Base-by-base conservation (phyloP, 495 filamentous ascomycete genomes). In the Talaromyces proteolyticus region DNA sequence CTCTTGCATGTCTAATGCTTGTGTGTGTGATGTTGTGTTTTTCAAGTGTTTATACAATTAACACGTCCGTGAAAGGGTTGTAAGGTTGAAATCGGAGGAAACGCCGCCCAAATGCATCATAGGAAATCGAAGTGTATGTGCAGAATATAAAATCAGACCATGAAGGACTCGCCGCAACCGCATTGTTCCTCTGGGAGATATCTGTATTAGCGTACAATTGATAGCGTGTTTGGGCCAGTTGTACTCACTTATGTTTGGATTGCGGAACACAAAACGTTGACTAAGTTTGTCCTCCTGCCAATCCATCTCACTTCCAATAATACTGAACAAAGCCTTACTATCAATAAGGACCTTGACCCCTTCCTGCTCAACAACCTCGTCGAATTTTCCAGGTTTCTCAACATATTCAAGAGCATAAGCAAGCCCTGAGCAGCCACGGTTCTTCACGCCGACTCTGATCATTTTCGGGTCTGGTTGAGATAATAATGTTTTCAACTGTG, bases 251-350 rank as follows among this genome's bases (percentile, higher is more conserved):
- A 96, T 96, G 63, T 98, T 98, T 24, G 93, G 93, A 68, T 98
- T 98, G 61, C 81, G 81, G 68, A 98, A 98, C 52, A 95, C 83
- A 72, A 98, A 98, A 57, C 86, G 74, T 60, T 85, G 77, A 62
- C 81, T 94, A 58, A 98, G 63, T 67, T 92, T 94, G 59, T 96
- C 94, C 68, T 97, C 91, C 2, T 92, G 80, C 92, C 91, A 98
- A 62, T 98, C 93, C 93, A 98, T 98, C 75, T 97, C 93, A 57
- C 88, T 96, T 7, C 94, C 93, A 64, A 98, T 95, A 39, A 98
- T 96, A 62, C 89, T 96, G 58, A 98, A 93, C 51, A 98, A 71
- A 52, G 93, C 93, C 70, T 96, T 97, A 70, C 87, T 91, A 69
- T 98, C 93, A 47, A 98, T 89, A 66, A 98, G 60, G 25, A 98